Percentiles rank a stretch among this genome's conserved stretches.
phyloP scores from a whole-genome alignment of 176 grass and related monocot species.

The Metroxylon sagu region DNA sequence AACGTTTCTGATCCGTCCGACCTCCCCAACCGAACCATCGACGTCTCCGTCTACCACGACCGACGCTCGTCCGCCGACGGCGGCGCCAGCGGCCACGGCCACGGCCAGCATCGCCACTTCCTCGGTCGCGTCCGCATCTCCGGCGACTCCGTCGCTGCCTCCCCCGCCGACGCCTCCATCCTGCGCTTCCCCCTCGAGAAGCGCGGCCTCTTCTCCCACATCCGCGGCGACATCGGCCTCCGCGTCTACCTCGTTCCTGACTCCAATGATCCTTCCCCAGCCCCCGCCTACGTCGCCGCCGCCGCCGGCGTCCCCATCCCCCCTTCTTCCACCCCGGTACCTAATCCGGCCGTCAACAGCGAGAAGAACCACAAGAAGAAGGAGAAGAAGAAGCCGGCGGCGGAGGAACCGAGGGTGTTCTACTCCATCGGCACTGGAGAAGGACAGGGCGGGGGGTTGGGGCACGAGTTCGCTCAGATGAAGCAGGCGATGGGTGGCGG shows the following conservation, averaged over 20 bases:
- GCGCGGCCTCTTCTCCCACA: conserved; percentile 31
- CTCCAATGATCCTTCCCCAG: neutral
- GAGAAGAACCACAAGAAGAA: conserved; percentile 9
- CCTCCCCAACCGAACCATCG: conserved; percentile 19
- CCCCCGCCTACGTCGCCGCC: neutral
- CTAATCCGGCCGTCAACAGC: neutral
- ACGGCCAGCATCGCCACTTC: conserved; percentile 15
- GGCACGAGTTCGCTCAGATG: neutral
- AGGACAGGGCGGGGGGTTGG: neutral
- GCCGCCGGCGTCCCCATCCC: neutral
- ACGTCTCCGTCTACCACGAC: conserved; percentile 27
- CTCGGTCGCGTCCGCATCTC: conserved; percentile 34
- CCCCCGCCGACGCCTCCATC: conserved; percentile 2
- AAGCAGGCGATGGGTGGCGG: neutral
- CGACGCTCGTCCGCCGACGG: neutral
- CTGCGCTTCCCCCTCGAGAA: conserved; percentile 37
- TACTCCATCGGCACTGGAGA: conserved; percentile 9
- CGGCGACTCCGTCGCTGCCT: conserved; percentile 10
- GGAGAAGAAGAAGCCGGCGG: conserved; percentile 16
- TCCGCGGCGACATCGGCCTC: conserved; percentile 35
- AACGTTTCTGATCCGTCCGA: conserved; percentile 21
- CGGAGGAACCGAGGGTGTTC: conserved; percentile 22
- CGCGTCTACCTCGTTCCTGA: conserved; percentile 18
- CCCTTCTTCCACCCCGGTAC: neutral
- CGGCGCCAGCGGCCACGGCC: neutral